Conservation (phyloP, 108 stramenopile genomes). For the Nitzschia sp. region DNA sequence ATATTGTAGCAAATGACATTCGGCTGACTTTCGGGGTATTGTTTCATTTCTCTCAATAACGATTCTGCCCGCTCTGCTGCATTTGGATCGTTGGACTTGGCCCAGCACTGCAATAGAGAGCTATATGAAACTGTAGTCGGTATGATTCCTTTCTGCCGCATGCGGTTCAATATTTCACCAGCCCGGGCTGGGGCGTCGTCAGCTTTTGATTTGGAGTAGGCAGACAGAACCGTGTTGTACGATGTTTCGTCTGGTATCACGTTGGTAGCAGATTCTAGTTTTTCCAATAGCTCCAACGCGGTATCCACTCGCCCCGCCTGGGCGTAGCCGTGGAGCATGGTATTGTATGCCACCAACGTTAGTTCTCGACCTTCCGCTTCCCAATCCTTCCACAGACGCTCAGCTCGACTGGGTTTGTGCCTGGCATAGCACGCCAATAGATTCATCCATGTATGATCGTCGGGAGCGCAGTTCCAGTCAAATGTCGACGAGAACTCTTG, state of each 20-base stretch:
- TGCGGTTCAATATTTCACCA: conserved; percentile 43
- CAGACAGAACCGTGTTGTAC: conserved; percentile 13
- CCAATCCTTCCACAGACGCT: conserved; percentile 44
- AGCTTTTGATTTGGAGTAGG: conserved; percentile 21
- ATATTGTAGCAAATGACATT: conserved; percentile 59
- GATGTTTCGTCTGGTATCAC: conserved; percentile 38
- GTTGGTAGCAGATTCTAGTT: conserved; percentile 6
- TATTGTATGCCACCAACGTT: conserved; percentile 25
- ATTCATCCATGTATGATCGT: conserved; percentile 1
- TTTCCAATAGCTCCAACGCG: conserved; percentile 8
- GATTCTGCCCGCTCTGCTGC: conserved; percentile 43
- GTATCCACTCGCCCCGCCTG: conserved; percentile 5
- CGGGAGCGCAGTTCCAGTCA: conserved; percentile 8
- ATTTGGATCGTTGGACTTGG: conserved; percentile 24
- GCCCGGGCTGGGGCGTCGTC: conserved; percentile 35
- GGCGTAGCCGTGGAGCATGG: conserved; percentile 27
- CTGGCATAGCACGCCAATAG: conserved; percentile 1
- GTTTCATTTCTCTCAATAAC: conserved; percentile 44
- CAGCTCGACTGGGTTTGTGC: conserved; percentile 41
- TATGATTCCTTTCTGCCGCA: conserved; percentile 23
- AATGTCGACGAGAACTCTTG: conserved; percentile 7
- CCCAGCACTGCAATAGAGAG: conserved; percentile 33
- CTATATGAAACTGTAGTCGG: conserved; percentile 47
- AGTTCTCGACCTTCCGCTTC: conserved; percentile 18
- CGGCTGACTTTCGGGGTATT: conserved; percentile 28